Conservation (phyloP, 2,329 filamentous ascomycete species). For the Calonectria henricotiae region DNA sequence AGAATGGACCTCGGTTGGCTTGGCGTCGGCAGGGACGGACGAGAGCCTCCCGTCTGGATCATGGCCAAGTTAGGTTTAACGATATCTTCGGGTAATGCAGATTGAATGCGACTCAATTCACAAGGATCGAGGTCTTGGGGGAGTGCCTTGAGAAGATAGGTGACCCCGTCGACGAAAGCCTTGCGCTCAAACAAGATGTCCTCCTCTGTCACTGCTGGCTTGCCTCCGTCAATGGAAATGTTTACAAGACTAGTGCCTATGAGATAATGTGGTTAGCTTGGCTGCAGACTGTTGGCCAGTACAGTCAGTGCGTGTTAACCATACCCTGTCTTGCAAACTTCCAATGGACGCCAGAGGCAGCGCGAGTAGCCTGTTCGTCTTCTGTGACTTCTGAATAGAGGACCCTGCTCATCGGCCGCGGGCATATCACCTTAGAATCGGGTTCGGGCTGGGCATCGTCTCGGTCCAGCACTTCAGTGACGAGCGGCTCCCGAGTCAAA, state of each 20-base stretch:
- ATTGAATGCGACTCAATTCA: slow-evolving; percentile 64
- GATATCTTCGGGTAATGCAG: slow-evolving; percentile 49
- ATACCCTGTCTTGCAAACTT: slow-evolving; percentile 57
- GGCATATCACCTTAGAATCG: slow-evolving; percentile 30
- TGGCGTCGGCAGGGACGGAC: background rate
- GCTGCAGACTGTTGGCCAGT: background rate
- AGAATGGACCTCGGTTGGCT: slow-evolving; percentile 65
- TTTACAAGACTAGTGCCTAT: slow-evolving; percentile 52
- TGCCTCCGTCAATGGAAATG: slow-evolving; percentile 52
- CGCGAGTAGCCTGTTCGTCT: slow-evolving; percentile 47
- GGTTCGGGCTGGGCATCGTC: slow-evolving; percentile 20
- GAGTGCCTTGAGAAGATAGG: slow-evolving; percentile 76
- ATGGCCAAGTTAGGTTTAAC: slow-evolving; percentile 18
- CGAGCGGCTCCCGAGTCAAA: slow-evolving; percentile 36
- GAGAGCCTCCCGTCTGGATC: slow-evolving; percentile 22
- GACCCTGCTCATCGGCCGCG: slow-evolving; percentile 49
- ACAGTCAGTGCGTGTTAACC: background rate
- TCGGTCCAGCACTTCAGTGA: slow-evolving; percentile 40
- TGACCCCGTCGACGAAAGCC: slow-evolving; percentile 76
- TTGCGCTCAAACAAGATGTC: slow-evolving; percentile 65
- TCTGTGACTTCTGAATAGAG: slow-evolving; percentile 49
- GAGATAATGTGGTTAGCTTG: background rate
- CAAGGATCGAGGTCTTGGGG: slow-evolving; percentile 71
- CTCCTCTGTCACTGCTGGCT: slow-evolving; percentile 48
- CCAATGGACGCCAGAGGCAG: slow-evolving; percentile 56